Evolutionary conservation across 768 basidiomycete genomes (phyloP), one percentile per base, ranked within the genome.

Genomic region (Omphalotus guepiniiformis): DNA sequence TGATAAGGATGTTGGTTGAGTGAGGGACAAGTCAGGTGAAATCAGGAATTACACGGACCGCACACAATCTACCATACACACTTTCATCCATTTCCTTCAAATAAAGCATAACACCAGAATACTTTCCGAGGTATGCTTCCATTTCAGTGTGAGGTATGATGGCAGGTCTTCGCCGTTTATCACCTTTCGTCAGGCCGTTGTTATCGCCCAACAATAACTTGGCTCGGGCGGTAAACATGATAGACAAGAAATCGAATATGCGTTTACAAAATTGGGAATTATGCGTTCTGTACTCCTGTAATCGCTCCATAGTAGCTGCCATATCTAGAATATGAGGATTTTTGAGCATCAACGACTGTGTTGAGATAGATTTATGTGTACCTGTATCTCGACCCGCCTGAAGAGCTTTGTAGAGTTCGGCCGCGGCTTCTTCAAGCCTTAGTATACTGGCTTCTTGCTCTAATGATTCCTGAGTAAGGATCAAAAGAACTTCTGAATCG

Each of bases 11-110:
- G 26, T 21, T 39, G 27, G 32, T n/a, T n/a, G n/a, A n/a, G n/a
- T n/a, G n/a, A n/a, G n/a, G n/a, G n/a, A n/a, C n/a, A n/a, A n/a
- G n/a, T n/a, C n/a, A 37, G 19, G 25, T 7, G 16, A 47, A 21
- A 12, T 11, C 6, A 22, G 41, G 23, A 32, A 7, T 30, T 43
- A 26, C 8, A 74, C 87, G 48, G 58, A 95, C 95, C 30, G 86
- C 91, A 59, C 93, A 97, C 25, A 97, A 68, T 59, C 88, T 91
- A 35, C 83, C 86, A 62, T 97, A 98, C 19, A 88, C 66, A 46
- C 66, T 69, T 62, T 96, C 91, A 51, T 96, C 93, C 89, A 97
- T 95, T 70, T 98, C 95, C 62, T 92, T 94, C 48, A 97, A 67
- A 60, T 95, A 98, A 15, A 97, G 72, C 65, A 98, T 80, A 43